A percentile compares a stretch with the other conserved stretches of the same genome.
These are phyloP conservation scores for Rhizopogon vesiculosus DNA, from an alignment of 768 basidiomycete species.

Conservation along the genomic window DNA sequence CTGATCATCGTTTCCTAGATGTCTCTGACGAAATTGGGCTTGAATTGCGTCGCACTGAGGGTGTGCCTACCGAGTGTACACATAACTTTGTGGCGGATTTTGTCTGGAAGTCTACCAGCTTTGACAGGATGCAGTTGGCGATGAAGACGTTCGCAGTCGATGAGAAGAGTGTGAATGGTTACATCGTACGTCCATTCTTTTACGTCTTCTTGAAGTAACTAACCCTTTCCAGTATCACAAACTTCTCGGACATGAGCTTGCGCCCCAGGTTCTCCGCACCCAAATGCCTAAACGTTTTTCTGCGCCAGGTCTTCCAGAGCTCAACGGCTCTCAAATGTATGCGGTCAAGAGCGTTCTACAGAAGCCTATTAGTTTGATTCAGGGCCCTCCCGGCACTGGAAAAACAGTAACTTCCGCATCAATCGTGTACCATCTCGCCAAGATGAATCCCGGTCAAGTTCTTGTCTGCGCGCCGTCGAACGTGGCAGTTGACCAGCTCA, in stretches of 20 bases:
- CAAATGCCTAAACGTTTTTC: conserved; percentile 98
- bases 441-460: conserved; percentile 99
- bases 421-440: conserved; percentile 96
- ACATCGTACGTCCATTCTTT: conserved; percentile 66
- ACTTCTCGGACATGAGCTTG: conserved; percentile 94
- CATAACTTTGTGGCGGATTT: conserved; percentile 98
- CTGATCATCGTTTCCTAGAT: conserved; percentile 45
- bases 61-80: conserved; percentile 89
- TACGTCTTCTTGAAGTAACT: conserved; percentile 1
- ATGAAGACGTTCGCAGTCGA: conserved; percentile 99
- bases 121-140: conserved; percentile 98
- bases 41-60: conserved; percentile 86
- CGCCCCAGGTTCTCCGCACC: conserved; percentile 85
- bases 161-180: conserved; percentile 98
- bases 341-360: conserved; percentile 98
- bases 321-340: conserved; percentile 99
- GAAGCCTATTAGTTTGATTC: conserved; percentile 95
- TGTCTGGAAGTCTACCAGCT: conserved; percentile 99
- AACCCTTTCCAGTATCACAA: conserved; percentile 81
- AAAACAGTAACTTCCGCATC: conserved; percentile 99
- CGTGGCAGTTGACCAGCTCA: conserved; percentile 98
- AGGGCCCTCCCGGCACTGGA: conserved; percentile 97
- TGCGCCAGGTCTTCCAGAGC: conserved; percentile 93
- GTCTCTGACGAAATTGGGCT: conserved; percentile 97
- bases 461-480: conserved; percentile 99